Conservation (phyloP, 306 rosid genomes). For the Dryas alaskensis region DNA sequence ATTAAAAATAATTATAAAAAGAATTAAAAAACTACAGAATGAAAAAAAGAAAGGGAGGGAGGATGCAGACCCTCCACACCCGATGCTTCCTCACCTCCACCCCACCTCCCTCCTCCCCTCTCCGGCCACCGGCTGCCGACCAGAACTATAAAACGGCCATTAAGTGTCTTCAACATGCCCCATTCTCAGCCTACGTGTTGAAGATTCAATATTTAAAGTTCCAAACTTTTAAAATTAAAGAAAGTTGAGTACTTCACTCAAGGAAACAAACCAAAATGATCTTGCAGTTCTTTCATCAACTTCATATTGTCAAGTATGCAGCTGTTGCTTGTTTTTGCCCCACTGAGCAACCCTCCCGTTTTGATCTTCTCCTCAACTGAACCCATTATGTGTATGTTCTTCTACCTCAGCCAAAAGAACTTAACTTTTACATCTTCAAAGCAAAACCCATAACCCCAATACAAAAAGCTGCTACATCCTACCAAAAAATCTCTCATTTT, state of each 20-base stretch:
- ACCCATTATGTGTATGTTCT: slow-evolving; percentile 37
- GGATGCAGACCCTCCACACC: no score
- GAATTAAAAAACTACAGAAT: no score
- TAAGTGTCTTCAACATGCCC: background rate
- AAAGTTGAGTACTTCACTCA: background rate
- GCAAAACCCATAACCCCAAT: slow-evolving; percentile 25
- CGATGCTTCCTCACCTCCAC: no score
- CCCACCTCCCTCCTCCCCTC: no score
- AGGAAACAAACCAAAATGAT: slow-evolving; percentile 63
- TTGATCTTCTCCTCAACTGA: slow-evolving; percentile 67
- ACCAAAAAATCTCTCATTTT: slow-evolving; percentile 18
- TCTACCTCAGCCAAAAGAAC: slow-evolving; percentile 21
- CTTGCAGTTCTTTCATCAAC: slow-evolving; percentile 83
- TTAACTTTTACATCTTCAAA: no score
- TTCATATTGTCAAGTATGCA: slow-evolving; percentile 74
- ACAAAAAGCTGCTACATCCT: slow-evolving; percentile 9
- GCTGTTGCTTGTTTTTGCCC: slow-evolving; percentile 30
- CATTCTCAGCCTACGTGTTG: no score
- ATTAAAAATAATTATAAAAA: no score
- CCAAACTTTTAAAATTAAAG: background rate
- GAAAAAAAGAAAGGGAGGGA: no score
- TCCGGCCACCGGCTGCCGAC: no score
- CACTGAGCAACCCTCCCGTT: slow-evolving; percentile 42
- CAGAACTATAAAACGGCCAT: background rate
- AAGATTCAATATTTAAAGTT: background rate